phyloP scores from a whole-genome alignment of 805 yeast genomes.

The Yarrowia sp. region DNA sequence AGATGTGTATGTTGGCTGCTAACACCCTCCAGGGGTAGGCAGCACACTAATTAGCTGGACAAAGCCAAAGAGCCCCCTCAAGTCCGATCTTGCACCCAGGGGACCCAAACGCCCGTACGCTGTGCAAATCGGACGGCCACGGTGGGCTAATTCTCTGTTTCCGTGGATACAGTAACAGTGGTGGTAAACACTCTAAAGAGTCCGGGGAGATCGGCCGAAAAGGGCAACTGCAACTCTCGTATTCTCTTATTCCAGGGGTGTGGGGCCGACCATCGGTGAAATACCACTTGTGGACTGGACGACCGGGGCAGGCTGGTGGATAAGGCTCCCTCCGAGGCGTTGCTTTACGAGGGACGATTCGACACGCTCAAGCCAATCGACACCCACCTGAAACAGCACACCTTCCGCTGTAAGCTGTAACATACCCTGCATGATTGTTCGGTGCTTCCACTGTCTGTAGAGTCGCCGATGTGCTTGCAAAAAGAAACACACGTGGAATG shows the following conservation, averaged over 20 bases:
- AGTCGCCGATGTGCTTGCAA: not conserved
- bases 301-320: not conserved
- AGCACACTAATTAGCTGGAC: too few relatives aligned
- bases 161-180: not conserved
- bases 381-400: not conserved
- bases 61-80: too few relatives aligned
- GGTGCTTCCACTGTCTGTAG: not conserved
- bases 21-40: not conserved
- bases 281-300: not conserved
- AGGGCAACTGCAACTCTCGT: constrained; percentile 11
- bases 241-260: constrained; percentile 15
- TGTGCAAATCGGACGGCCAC: too few relatives aligned
- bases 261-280: not conserved
- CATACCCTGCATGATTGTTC: not conserved
- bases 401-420: not conserved
- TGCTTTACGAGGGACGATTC: not conserved
- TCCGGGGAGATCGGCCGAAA: constrained; percentile 1
- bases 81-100: too few relatives aligned
- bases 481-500: not conserved
- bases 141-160: too few relatives aligned
- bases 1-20: not conserved
- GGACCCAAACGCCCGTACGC: too few relatives aligned
- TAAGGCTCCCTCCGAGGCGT: too few relatives aligned
- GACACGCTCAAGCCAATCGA: not conserved
- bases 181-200: not conserved